Evolutionary conservation across 768 basidiomycete species (phyloP).

Genomic region (Lenzites betulinus): DNA sequence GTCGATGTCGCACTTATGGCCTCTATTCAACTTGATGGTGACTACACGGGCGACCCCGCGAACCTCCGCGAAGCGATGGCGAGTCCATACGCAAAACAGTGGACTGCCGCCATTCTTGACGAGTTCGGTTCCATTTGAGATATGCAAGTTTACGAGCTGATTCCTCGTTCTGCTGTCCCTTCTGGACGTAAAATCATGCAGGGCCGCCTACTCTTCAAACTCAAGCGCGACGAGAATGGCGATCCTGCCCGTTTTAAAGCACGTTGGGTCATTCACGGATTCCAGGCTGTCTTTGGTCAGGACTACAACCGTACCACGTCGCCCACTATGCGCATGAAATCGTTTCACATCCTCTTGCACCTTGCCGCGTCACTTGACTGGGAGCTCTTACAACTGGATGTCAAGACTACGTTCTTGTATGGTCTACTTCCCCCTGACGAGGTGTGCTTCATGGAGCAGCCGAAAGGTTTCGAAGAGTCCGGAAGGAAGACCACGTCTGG

Average conservation of each 20-base stretch:
- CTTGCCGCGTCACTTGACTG: slow-evolving; percentile 37
- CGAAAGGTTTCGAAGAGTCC: slow-evolving; percentile 23
- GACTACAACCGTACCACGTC: slow-evolving; percentile 48
- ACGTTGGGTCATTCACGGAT: slow-evolving; percentile 44
- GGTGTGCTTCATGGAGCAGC: slow-evolving; percentile 38
- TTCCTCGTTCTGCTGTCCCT: slow-evolving; percentile 25
- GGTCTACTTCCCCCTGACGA: slow-evolving; percentile 33
- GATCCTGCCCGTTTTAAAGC: slow-evolving; percentile 35
- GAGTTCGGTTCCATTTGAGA: slow-evolving; percentile 24
- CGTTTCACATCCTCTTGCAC: slow-evolving; percentile 40
- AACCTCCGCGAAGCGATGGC: slow-evolving; percentile 25
- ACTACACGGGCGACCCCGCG: slow-evolving; percentile 24
- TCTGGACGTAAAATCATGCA: slow-evolving; percentile 5
- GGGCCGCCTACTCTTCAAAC: slow-evolving; percentile 29
- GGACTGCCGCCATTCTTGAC: slow-evolving; percentile 26
- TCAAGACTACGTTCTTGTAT: slow-evolving; percentile 44
- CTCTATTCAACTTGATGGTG: slow-evolving; percentile 18
- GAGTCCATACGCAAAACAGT: slow-evolving; percentile 19
- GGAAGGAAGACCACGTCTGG: slow-evolving; percentile 17
- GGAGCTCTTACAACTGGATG: slow-evolving; percentile 42
- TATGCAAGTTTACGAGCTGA: slow-evolving; percentile 24
- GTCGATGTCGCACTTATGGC: slow-evolving; percentile 18
- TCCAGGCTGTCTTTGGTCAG: slow-evolving; percentile 40
- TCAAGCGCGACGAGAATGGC: slow-evolving; percentile 28
- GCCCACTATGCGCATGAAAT: slow-evolving; percentile 42